phyloP scores from a whole-genome alignment of 495 filamentous ascomycete species.

The Saxispiralis lemnorum region DNA sequence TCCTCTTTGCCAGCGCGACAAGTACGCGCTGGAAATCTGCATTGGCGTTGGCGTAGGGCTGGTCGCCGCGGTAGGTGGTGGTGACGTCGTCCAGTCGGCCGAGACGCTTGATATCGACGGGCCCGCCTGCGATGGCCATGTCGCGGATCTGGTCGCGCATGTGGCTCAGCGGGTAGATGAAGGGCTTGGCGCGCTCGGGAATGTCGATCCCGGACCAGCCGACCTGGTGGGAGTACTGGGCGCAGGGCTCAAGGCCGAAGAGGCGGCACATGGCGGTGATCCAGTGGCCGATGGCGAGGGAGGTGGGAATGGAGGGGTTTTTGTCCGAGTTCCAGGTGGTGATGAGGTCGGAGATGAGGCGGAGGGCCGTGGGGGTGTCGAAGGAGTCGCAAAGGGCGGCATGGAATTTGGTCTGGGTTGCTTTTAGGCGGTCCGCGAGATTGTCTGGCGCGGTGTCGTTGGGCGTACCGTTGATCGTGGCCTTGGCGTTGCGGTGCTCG shows the following conservation, averaged over 20 bases:
- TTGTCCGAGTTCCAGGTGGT: conserved; percentile 44
- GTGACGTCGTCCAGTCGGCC: conserved; percentile 8
- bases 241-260: conserved; percentile 57
- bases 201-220: conserved; percentile 70
- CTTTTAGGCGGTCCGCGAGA: conserved; percentile 30
- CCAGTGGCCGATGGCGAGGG: conserved; percentile 47
- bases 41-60: conserved; percentile 21
- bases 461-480: neutral
- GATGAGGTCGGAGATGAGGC: conserved; percentile 54
- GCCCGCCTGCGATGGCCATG: conserved; percentile 17
- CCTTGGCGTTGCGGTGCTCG: conserved; percentile 18
- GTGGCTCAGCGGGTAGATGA: conserved; percentile 19
- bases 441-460: neutral
- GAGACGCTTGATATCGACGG: conserved; percentile 6
- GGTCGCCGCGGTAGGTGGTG: conserved; percentile 10
- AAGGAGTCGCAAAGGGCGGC: conserved; percentile 70
- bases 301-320: conserved; percentile 18
- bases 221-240: conserved; percentile 29
- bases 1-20: conserved; percentile 13
- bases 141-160: conserved; percentile 23
- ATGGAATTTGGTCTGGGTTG: conserved; percentile 46
- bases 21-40: conserved; percentile 21
- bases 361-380: conserved; percentile 65
- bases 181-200: conserved; percentile 28
- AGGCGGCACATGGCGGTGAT: conserved; percentile 68